Base-by-base conservation (phyloP, 176 grass and related monocot species). In the Lolium rigidum region DNA sequence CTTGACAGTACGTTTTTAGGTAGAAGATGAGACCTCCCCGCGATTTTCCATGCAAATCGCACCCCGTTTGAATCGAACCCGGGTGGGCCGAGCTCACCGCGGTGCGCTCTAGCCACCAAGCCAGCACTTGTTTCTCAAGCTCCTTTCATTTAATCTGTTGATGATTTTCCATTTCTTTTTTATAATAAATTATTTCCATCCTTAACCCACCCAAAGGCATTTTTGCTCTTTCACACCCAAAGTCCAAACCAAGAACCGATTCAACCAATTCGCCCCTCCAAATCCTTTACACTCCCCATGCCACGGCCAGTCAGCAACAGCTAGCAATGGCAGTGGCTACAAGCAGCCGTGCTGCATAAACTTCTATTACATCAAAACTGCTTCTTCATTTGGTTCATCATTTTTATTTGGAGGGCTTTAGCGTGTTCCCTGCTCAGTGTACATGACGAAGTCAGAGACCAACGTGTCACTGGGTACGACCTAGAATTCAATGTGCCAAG, bases 201-300 rank as follows among this genome's bases (percentile, higher is more conserved):
- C 70, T 25, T 73, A 75, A 75, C 8, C 72, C 47, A 18, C 72
- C 24, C 52, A 48, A 76, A 52, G 24, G 18, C 72, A 76, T 54
- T 28, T 28, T 28, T 76, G 48, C 49, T 76, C 24, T 76, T 76
- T 18, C 48, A 43, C 24, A 18, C 14, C 15, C 8, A 20, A 76
- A 54, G 14, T 76, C 14, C 24, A 76, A 76, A 76, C 47, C 73
- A 76, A 50, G 73, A 14, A 75, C 22, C 3, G 14, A 7, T 9
- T 18, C 46, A 52, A 51, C 24, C 4, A 75, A 15, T 31, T 18
- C 22, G 51, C 47, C 72, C 22, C 72, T 75, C 72, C 72, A 31
- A 52, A 51, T 3, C 72, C 13, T 75, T 2, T 75, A 74, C 13
- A 75, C 22, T 22, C 17, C 47, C 22, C 22, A 26, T 25, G 71